Conservation (phyloP, 2,329 filamentous ascomycete genomes). For the Botrytis aclada region DNA sequence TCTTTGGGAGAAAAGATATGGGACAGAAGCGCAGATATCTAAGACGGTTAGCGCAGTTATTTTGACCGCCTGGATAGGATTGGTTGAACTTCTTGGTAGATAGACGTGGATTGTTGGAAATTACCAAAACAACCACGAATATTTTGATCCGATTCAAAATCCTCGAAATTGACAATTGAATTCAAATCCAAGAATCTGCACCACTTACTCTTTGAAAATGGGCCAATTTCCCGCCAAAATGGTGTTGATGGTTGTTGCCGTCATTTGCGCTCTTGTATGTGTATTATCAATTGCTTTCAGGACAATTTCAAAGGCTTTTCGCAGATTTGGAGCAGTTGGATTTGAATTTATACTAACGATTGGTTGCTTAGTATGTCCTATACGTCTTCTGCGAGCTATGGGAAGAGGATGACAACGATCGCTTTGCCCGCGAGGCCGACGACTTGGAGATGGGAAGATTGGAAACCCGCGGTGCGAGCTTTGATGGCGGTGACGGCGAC, state of each 20-base stretch:
- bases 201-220: background rate
- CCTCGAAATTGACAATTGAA: background rate
- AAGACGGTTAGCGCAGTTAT: background rate
- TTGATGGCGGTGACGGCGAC: background rate
- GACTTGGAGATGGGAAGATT: background rate
- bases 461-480: background rate
- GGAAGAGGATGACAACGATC: background rate
- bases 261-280: background rate
- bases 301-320: background rate
- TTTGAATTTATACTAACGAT: background rate
- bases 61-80: background rate
- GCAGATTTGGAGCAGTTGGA: background rate
- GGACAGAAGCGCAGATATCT: background rate
- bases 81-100: background rate
- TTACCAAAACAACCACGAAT: background rate
- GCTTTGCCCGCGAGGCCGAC: rapidly evolving
- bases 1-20: background rate
- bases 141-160: background rate
- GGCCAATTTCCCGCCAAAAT: rapidly evolving
- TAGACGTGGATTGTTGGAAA: background rate
- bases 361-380: background rate
- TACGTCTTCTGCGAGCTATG: background rate
- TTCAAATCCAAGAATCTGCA: rapidly evolving
- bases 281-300: background rate
- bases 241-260: background rate